Evolutionary conservation across 164 flowering plant genomes (phyloP).

Genomic region (Kalanchoe fedtschenkoi): DNA sequence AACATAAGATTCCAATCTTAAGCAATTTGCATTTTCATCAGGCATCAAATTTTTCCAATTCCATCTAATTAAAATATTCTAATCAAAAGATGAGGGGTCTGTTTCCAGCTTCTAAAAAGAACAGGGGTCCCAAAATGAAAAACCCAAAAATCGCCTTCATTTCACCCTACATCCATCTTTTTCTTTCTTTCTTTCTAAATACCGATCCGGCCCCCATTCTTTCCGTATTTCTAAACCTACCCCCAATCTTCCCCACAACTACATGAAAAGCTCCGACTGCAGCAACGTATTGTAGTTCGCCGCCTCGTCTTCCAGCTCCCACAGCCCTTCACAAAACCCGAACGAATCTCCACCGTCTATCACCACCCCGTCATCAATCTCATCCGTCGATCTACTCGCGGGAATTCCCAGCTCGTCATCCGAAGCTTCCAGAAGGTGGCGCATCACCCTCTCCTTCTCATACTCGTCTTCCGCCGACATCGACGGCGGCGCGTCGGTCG

Average conservation of each 20-base stretch:
- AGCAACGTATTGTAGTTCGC: constrained; percentile 43
- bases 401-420: background rate
- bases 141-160: no score
- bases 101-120: constrained; percentile 4
- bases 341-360: constrained; percentile 12
- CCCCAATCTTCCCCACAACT: constrained; percentile 13
- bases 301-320: constrained; percentile 60
- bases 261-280: constrained; percentile 51
- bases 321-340: constrained; percentile 17
- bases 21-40: no score
- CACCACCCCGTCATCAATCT: constrained; percentile 2
- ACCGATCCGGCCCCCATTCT: background rate
- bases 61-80: no score
- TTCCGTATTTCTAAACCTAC: constrained; percentile 7
- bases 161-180: background rate
- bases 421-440: constrained; percentile 4
- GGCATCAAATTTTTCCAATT: no score
- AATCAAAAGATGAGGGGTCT: background rate
- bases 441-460: constrained; percentile 3
- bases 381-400: background rate
- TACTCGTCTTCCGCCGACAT: background rate
- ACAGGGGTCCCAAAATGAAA: constrained; percentile 19
- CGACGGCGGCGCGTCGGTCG: no score
- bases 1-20: no score
- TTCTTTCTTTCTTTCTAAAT: background rate